phyloP scores from a whole-genome alignment of 2,329 filamentous ascomycete genomes.

The Pseudocercospora eumusae region DNA sequence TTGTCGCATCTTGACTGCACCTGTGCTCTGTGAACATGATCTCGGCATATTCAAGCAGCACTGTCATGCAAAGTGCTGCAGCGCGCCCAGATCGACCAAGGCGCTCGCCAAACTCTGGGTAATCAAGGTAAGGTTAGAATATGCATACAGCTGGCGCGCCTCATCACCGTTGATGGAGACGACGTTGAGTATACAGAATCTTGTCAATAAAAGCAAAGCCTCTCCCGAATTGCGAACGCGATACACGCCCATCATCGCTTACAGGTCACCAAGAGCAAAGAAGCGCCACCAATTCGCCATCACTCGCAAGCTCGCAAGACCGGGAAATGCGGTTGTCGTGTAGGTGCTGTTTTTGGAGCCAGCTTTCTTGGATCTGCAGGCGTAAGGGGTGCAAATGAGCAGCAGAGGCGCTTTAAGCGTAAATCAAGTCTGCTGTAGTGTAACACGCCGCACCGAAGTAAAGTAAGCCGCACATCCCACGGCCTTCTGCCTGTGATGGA shows the following conservation, averaged over 20 bases:
- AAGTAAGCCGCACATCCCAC: background rate
- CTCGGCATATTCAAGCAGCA: background rate
- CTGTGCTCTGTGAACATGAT: background rate
- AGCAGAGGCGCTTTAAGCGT: conserved; percentile 8
- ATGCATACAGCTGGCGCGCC: conserved; percentile 3
- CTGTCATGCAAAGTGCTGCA: background rate
- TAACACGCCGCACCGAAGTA: conserved; percentile 5
- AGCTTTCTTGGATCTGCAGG: background rate
- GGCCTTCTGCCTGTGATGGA: background rate
- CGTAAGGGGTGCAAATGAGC: conserved; percentile 1
- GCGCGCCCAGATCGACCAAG: background rate
- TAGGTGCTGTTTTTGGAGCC: background rate
- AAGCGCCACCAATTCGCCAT: conserved; percentile 2
- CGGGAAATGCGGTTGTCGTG: conserved; percentile 3
- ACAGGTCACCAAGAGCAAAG: background rate
- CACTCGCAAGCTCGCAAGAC: background rate
- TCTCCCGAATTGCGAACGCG: background rate
- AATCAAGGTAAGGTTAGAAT: background rate
- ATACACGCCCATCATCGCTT: background rate
- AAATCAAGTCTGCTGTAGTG: conserved; percentile 6
- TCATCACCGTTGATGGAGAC: background rate
- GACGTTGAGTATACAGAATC: background rate
- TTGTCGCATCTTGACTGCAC: background rate
- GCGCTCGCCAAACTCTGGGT: background rate
- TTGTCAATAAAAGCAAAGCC: background rate